Conservation (phyloP, 2,329 filamentous ascomycete species). For the Trichophyton simii region DNA sequence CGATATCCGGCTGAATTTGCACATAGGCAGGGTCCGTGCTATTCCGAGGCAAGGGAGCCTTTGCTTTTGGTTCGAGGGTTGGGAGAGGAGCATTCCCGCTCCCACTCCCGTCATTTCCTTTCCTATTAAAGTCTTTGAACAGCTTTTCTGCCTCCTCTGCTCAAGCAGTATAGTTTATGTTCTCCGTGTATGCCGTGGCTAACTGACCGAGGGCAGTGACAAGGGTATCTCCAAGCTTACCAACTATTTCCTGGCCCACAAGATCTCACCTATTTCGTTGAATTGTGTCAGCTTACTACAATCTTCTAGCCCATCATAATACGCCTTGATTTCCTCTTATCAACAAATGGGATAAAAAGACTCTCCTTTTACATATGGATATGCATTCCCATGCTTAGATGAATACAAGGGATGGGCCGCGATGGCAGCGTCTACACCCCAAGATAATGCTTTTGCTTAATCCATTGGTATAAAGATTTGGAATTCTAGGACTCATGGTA, state of each 20-base stretch:
- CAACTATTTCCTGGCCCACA: not conserved
- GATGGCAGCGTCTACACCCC: too few species aligned
- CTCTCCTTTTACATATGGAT: too few species aligned
- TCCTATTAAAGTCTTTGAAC: not conserved
- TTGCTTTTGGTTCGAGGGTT: not conserved
- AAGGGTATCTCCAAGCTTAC: not conserved
- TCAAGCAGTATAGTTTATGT: not conserved
- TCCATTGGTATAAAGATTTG: too few species aligned
- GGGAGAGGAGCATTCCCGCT: not conserved
- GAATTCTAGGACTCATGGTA: too few species aligned
- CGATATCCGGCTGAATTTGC: not conserved
- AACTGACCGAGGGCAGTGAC: not conserved
- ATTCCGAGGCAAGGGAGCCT: not conserved
- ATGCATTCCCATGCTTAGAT: too few species aligned
- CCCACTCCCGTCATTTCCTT: not conserved
- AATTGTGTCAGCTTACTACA: not conserved
- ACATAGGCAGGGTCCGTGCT: not conserved
- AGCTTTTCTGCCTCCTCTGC: not conserved
- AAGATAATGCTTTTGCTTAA: too few species aligned
- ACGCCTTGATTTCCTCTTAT: too few species aligned
- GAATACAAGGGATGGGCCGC: too few species aligned
- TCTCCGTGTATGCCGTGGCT: not conserved
- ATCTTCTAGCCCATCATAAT: too few species aligned
- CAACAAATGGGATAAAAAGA: too few species aligned
- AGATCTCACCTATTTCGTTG: not conserved